Base-by-base conservation (phyloP, 495 filamentous ascomycete genomes). In the Pseudevernia furfuracea region DNA sequence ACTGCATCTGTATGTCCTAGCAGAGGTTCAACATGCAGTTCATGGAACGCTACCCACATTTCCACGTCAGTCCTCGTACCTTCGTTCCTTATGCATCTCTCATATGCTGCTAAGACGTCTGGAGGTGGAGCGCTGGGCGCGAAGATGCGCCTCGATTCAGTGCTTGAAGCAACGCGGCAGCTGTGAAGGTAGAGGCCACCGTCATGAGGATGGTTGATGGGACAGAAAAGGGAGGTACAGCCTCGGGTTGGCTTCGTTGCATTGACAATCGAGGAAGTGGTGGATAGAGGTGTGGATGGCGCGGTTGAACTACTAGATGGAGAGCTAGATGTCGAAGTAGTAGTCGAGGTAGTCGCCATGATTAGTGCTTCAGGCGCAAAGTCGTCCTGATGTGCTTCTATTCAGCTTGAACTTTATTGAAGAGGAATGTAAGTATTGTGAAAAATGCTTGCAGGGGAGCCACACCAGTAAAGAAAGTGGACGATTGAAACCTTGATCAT, bases 91-190 rank as follows among this genome's bases (percentile, higher is more conserved):
- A 62, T 23, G 19, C 23, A 62, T 36, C 43, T n/a, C 30, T 53
- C 60, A 37, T 52, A 62, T 52, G 60, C 60, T 37, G 46, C 44
- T 30, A 49, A 44, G 30, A 62, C 44, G 30, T 55, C 37, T 34
- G 60, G 60, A n/a, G 46, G 14, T 49, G 60, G 60, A 55, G 23
- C 32, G 34, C 46, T 62, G 19, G 60, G 46, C 8, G 32, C 30
- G 30, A 62, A 62, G 30, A 62, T 44, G 30, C 36, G 46, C 19
- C 21, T 39, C 34, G 28, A 55, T 34, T 30, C 23, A 21, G 7
- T 5, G n/a, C 4, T 62, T 52, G 15, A 52, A 52, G 48, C 23
- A 52, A 52, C 23, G 11, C 48, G 48, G 48, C 3, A 28, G 48
- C 23, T 25, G 48, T 52, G 25, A 15, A 52, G 10, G 15, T 52